Base-by-base conservation (phyloP, 164 flowering plant genomes). In the Chimonanthus salicifolius region DNA sequence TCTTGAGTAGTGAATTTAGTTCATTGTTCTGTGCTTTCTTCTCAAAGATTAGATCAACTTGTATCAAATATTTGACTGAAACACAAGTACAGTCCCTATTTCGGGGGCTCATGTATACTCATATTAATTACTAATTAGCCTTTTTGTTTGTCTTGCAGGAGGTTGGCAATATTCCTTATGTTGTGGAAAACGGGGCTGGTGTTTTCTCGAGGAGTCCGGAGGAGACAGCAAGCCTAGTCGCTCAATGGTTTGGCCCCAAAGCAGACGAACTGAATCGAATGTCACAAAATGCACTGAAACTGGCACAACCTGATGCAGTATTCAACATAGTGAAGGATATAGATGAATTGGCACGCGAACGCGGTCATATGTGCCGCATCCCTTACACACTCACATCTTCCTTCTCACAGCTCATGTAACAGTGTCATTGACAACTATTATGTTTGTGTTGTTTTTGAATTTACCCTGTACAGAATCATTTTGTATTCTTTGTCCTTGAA, bases 241-340 rank as follows among this genome's bases (percentile, higher is more conserved):
- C 92, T 0, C 90, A 88, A 74, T 95, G 99, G 99, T 95, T 95
- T 82, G 91, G 91, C 82, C 84, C 90, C 16, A 90, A 93, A 66
- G 78, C 76, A 3, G 96, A 89, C 33, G 97, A 95, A 69, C 91
- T 88, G 49, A 86, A 87, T 79, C 82, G 63, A 71, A 91, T 89
- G 94, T 89, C 98, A 0, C 92, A 89, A 71, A 93, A 92, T 74
- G 92, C 99, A 5, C 88, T 86, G 18, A 90, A 87, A 78, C 82
- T 95, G 58, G 96, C 99, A 5, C 97, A 93, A 75, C 99, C 99
- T 21, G 87, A 95, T 63, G 98, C 99, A 0, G 99, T 95, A 43
- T 93, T 93, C 74, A 92, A 95, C 86, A 95, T 95, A 13, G 99
- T 92, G 13, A 90, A 76, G 80, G 99, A 95, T 83, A 87, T 95